Base-by-base conservation (phyloP, 768 basidiomycete species). In the Neoboletus subvelutipes region DNA sequence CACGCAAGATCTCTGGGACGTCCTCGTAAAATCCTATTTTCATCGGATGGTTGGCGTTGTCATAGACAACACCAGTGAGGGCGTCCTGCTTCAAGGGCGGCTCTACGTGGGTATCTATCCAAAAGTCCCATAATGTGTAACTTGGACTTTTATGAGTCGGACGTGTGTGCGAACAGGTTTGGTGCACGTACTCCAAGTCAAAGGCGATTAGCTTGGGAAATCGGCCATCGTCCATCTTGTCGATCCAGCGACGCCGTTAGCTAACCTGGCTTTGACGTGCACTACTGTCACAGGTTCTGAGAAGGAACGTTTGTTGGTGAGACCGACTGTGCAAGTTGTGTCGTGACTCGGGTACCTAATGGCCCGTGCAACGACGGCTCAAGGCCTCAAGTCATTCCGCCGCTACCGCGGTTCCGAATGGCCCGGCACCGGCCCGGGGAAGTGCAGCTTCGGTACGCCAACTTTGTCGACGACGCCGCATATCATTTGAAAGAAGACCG, bases 81-180 rank as follows among this genome's bases (percentile, higher is more conserved):
- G 42, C 76, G 24, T 83, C 71, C 45, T 80, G 76, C 54, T 71
- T 78, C 50, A 90, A 71, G 8, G 87, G 84, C 31, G 80, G 82
- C 43, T 78, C 74, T 50, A 90, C 78, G 68, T 92, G 87, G 18
- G 85, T 85, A 69, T 94, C 92, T 51, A 94, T 87, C 92, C 91
- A 93, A 17, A 93, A 76, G 55, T 87, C 82, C 92, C 91, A 94
- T 7, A 94, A 76, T 0, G 92, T 94, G 69, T 89, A 93, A 67
- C 91, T 92, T 59, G 36, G 8, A 56, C 46, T 18, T 15, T 52
- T 4, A n/a, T 62, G 31, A 60, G 52, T 41, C 36, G 45, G 17
- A 15, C 26, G 12, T 47, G 34, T 5, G 26, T 13, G 28, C n/a
- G 28, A 39, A 28, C 26, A 33, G 26, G 52, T n/a, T 24, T 33